Base-by-base conservation (phyloP, 164 flowering plant species). In the Chloranthus sessilifolius region DNA sequence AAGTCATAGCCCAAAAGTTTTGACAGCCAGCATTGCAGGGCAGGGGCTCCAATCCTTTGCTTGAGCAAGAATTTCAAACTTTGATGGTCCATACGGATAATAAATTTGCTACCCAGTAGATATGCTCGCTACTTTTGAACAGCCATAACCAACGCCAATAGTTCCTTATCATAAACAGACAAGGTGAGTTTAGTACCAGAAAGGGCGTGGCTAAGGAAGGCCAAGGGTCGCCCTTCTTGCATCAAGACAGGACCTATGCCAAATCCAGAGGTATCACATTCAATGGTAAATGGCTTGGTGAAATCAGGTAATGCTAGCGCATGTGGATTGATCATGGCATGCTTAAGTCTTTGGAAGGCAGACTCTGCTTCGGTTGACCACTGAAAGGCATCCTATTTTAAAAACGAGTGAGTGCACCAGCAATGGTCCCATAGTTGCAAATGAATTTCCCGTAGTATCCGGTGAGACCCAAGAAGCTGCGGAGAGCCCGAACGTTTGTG, bases 211-310 rank as follows among this genome's bases (percentile, higher is more conserved):
- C 11, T 38, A 4, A 38, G 15, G 15, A 38, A 38, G 9, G 42
- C 42, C 42, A 38, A n/a, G 8, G 10, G 42, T 7, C 42, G 42
- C 11, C 42, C 42, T n/a, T 38, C 42, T 38, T 38, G 42, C 42
- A 38, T 7, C 4, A 38, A n/a, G 16, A 38, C 5, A 7, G 16
- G 15, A 4, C 42, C 42, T 5, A 38, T n/a, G 4, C 16, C 42
- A 10, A 17, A 5, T 6, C 42, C 16, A n/a, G 42, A 38, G 8
- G 42, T 17, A n/a, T 38, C 7, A n/a, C 10, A 5, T n/a, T 38
- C 42, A 4, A n/a, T 5, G 5, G 15, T n/a, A 4, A 38, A 38
- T 17, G 16, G 8, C 16, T 38, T 38, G 4, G 42, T 8, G 10
- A n/a, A 38, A n/a, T 38, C 16, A n/a, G 42, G 42, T 4, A 38